Evolutionary conservation across 73 alveolate species (phyloP), one percentile per base, ranked within the genome.

Genomic region (Paramecium primaurelia): DNA sequence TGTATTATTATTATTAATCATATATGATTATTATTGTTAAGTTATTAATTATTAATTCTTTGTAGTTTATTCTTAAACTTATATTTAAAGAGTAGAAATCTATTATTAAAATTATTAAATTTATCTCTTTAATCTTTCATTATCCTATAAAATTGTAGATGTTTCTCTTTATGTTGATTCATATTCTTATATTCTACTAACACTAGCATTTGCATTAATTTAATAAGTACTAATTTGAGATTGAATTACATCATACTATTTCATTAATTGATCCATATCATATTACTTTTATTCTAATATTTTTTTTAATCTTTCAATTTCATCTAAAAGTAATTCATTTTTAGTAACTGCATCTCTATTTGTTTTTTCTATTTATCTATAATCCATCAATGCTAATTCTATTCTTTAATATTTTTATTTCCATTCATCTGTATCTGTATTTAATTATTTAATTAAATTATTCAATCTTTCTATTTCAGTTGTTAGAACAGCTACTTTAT

Each of bases 311-410:
- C 91, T 6, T 20, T 80, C 91, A 18, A 80, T 80, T 49, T 80
- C 91, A 80, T 42, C 58, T 36, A 80, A 47, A 1, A 80, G 32
- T 20, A 10, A 12, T 47, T 80, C 47, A 47, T 20, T 49, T 26
- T 42, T 80, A 44, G 64, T 12, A 4, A 51, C 77, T 12, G 91
- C 71, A 49, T 80, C 91, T 49, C 91, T 80, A 26, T 80, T 80
- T n/a, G 91, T 80, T 26, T 45, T 80, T 80, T 80, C 91, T 9
- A 80, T 80, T 26, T 80, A 80, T 25, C 91, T 80, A 37, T 80
- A 80, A 25, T 80, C 91, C 91, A 80, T 11, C 22, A 80, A 12
- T 3, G 91, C 75, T 14, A 80, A 40, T 80, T 80, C 91, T 6
- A 80, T 42, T 28, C 77, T 14, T 25, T 34, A 40, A 80, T 80